Evolutionary conservation across 73 alveolate species (phyloP).

Genomic region (Durusdinium trenchii): DNA sequence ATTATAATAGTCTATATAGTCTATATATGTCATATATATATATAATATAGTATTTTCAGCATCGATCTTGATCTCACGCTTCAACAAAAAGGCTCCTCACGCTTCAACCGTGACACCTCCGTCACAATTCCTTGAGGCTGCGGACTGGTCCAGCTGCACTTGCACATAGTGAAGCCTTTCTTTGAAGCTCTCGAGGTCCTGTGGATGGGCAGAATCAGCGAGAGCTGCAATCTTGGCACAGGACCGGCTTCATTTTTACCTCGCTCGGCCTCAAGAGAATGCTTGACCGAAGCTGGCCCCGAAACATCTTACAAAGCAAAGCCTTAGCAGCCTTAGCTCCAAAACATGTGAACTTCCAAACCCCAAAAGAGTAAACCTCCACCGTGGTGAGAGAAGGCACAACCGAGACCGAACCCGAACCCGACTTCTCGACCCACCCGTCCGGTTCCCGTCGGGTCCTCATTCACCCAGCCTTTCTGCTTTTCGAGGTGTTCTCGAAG

Average conservation of each 20-base stretch:
- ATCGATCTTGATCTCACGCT: too few relatives aligned
- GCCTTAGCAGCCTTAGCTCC: not conserved
- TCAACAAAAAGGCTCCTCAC: too few relatives aligned
- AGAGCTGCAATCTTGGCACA: not conserved
- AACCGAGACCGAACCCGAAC: not conserved
- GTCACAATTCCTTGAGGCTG: too few relatives aligned
- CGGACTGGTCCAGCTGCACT: slow-evolving; percentile 52
- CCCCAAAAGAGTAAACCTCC: not conserved
- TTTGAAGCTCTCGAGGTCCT: slow-evolving; percentile 70
- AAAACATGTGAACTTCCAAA: not conserved
- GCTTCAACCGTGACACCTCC: too few relatives aligned
- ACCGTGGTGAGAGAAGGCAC: not conserved
- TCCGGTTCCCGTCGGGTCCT: not conserved
- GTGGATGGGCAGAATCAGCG: not conserved
- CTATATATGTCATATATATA: too few relatives aligned
- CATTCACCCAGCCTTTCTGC: slow-evolving; percentile 74
- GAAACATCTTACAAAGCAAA: not conserved
- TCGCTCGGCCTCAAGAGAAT: not conserved
- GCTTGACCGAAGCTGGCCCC: too few relatives aligned
- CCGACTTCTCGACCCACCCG: not conserved
- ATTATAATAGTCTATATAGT: too few relatives aligned
- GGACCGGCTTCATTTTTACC: not conserved
- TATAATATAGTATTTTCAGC: too few relatives aligned
- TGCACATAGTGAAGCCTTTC: slow-evolving; percentile 37
- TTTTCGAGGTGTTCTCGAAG: slow-evolving; percentile 49